Percentiles rank a stretch among this genome's conserved stretches.
phyloP scores from a whole-genome alignment of 108 stramenopile genomes.

The Mayamaea pseudoterrestris region DNA sequence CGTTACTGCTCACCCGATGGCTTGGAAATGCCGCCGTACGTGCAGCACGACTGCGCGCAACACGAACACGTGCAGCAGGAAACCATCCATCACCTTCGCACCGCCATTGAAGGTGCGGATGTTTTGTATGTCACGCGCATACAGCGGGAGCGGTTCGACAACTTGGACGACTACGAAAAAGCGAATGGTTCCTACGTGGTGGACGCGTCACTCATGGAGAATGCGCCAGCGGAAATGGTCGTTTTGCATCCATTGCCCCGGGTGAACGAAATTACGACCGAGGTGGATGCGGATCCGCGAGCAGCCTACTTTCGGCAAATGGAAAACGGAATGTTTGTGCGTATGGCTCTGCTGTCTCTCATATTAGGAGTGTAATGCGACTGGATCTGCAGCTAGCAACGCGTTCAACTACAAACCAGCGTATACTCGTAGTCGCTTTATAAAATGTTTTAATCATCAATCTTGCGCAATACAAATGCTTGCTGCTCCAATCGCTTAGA shows the following conservation, averaged over 20 bases:
- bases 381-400: too few species aligned
- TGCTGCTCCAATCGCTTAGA: too few species aligned
- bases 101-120: conserved; percentile 60
- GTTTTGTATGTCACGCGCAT: conserved; percentile 95
- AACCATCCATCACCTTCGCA: conserved; percentile 26
- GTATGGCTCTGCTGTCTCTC: conserved; percentile 91
- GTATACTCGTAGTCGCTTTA: too few species aligned
- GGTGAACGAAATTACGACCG: conserved; percentile 81
- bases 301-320: conserved; percentile 98
- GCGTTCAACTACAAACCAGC: too few species aligned
- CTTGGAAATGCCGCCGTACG: conserved; percentile 75
- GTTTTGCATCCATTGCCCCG: conserved; percentile 88
- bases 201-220: conserved; percentile 53
- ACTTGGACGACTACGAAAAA: conserved; percentile 61
- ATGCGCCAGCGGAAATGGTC: conserved; percentile 50
- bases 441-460: too few species aligned
- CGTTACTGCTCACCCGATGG: conserved; percentile 77
- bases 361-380: too few species aligned
- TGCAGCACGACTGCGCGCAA: conserved; percentile 54
- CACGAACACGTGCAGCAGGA: conserved; percentile 43
- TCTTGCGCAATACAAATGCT: too few species aligned
- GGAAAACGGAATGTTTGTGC: conserved; percentile 97
- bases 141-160: conserved; percentile 91
- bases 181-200: conserved; percentile 84
- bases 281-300: conserved; percentile 88